phyloP scores from a whole-genome alignment of 108 stramenopile genomes.

The Nitzschia sp. region DNA sequence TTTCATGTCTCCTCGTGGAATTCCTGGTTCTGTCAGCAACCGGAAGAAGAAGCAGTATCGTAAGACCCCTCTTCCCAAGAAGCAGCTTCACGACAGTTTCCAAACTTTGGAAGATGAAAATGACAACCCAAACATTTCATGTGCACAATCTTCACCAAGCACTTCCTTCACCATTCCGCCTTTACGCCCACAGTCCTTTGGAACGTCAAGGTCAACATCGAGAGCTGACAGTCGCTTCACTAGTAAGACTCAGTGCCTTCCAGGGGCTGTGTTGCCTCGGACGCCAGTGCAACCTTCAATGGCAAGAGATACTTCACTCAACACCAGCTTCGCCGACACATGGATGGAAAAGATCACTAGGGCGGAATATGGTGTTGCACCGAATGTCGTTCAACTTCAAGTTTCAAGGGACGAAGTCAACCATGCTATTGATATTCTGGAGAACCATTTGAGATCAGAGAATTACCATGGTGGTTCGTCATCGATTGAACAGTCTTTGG shows the following conservation, averaged over 20 bases:
- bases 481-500: no score
- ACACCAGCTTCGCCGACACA: background rate
- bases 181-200: slow-evolving; percentile 26
- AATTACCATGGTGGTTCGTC: no score
- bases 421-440: no score
- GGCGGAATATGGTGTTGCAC: slow-evolving; percentile 50
- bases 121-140: slow-evolving; percentile 29
- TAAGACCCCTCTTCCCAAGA: slow-evolving; percentile 41
- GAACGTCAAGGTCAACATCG: background rate
- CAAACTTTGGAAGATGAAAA: slow-evolving; percentile 14
- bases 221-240: background rate
- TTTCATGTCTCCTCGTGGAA: slow-evolving; percentile 21
- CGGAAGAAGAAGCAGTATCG: slow-evolving; percentile 36
- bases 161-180: slow-evolving; percentile 33
- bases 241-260: background rate
- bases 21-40: slow-evolving; percentile 17
- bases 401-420: background rate
- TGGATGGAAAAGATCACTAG: slow-evolving; percentile 28
- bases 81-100: slow-evolving; percentile 11
- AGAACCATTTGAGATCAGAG: no score
- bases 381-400: slow-evolving; percentile 46
- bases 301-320: background rate
- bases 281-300: background rate
- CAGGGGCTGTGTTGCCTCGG: background rate
- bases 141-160: background rate